Evolutionary conservation across 441 rosid species (phyloP), one percentile per base, ranked within the genome.

Genomic region (Syzygium malaccense): DNA sequence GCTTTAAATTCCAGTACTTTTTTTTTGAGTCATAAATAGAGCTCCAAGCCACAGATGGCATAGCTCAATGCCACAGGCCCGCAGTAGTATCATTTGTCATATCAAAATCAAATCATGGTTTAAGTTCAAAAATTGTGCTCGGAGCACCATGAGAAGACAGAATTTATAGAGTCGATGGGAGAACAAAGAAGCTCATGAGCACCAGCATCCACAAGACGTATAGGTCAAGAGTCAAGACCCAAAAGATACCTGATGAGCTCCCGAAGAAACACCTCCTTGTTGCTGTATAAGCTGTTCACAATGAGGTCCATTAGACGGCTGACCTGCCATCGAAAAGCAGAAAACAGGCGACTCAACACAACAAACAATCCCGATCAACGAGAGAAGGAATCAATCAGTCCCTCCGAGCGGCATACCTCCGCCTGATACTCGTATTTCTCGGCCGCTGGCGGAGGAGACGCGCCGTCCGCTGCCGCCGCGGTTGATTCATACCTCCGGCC

Each of bases 291-390:
- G 93, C 96, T 93, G 92, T 97, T 96, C 86, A 97, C 99, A 85
- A 97, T 97, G 88, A 97, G 97, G 94, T 97, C 98, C 99, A 97
- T 95, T 56, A 97, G 97, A 32, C 99, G 98, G 88, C 99, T 97
- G 89, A 97, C 99, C 99, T 97, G 96, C 86, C 89, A 86, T n/a
- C 75, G 14, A 56, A 48, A 54, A 23, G 78, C 41, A 48, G 9
- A 45, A 87, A 49, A 55, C 11, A 87, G 10, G 78, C 12, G 45
- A 25, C 68, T 83, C 18, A 37, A 71, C 86, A 71, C 85, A 30
- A 13, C 88, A 58, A 49, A 79, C 62, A 68, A 86, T 88, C 48
- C 53, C 80, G 88, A 86, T 11, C 60, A 25, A 32, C 19, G 58
- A 23, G 37, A 75, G 51, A 75, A 41, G 53, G 23, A 41, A 41